A percentile compares a stretch with the other conserved stretches of the same genome.
These are phyloP conservation scores for Quercus suber DNA, from an alignment of 306 rosid species.

Conservation along the genomic window DNA sequence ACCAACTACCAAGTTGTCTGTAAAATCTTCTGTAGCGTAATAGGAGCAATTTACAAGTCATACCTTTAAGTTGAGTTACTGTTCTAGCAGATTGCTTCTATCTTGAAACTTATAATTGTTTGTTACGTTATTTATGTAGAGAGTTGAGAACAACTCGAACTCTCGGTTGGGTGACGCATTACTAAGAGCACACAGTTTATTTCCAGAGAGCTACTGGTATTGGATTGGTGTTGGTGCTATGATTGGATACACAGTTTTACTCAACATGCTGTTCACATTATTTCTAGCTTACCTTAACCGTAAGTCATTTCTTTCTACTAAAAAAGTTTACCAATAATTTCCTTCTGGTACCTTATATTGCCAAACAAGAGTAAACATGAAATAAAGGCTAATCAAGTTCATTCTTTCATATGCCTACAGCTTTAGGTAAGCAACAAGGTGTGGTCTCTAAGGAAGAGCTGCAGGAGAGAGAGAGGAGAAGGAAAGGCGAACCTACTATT, in stretches of 20 bases:
- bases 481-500: slow-evolving; percentile 71
- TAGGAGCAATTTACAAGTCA: not conserved
- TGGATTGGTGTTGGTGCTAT: slow-evolving; percentile 98
- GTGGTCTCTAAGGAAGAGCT: slow-evolving; percentile 88
- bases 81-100: slow-evolving; percentile 15
- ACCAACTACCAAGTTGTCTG: not conserved
- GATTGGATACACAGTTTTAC: slow-evolving; percentile 87
- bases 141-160: slow-evolving; percentile 46
- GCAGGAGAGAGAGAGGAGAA: slow-evolving; percentile 78
- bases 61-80: not conserved
- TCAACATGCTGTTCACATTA: slow-evolving; percentile 79
- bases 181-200: slow-evolving; percentile 61
- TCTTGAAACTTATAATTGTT: slow-evolving; percentile 17
- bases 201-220: slow-evolving; percentile 87
- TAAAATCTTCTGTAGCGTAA: not conserved
- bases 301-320: slow-evolving; percentile 46
- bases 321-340: slow-evolving; percentile 20
- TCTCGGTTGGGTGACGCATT: slow-evolving; percentile 67
- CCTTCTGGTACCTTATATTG: slow-evolving; percentile 16
- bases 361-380: slow-evolving; percentile 7
- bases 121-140: slow-evolving; percentile 39
- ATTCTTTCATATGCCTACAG: slow-evolving; percentile 35
- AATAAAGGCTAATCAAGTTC: slow-evolving; percentile 12
- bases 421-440: slow-evolving; percentile 83
- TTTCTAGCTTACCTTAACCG: slow-evolving; percentile 90